These are phyloP conservation scores for Inga oerstediana DNA, from an alignment of 306 rosid genomes.

Conservation along the genomic window DNA sequence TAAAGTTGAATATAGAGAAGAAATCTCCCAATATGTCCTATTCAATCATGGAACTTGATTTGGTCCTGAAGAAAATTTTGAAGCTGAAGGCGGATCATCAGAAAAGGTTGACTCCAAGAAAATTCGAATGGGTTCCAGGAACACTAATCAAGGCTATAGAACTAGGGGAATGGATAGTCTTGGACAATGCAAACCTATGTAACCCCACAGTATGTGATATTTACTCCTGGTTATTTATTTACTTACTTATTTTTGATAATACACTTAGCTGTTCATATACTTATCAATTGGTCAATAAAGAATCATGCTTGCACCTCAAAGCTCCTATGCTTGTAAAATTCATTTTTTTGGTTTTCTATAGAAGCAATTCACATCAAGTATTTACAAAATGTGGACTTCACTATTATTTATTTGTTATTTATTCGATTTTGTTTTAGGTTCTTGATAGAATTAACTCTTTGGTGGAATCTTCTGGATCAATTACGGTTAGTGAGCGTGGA, in stretches of 20 bases:
- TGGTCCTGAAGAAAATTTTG: constrained; percentile 48
- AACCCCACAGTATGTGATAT: constrained; percentile 77
- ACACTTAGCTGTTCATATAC: neutral
- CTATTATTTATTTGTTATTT: neutral
- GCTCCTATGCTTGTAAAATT: neutral
- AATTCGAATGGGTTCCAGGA: constrained; percentile 94
- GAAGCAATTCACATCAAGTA: neutral
- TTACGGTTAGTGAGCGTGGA: constrained; percentile 86
- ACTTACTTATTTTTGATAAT: neutral
- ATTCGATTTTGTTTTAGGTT: constrained; percentile 52
- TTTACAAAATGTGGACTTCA: neutral
- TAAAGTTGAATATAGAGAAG: constrained; percentile 46
- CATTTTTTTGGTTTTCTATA: neutral
- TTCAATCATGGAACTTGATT: constrained; percentile 58
- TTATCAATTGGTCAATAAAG: neutral
- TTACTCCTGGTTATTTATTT: neutral
- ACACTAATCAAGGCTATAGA: constrained; percentile 81
- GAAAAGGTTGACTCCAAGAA: constrained; percentile 55
- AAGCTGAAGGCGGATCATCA: constrained; percentile 62
- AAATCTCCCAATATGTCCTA: constrained; percentile 41
- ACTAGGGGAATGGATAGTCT: constrained; percentile 90
- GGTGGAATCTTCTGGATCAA: constrained; percentile 88
- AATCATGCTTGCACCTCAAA: constrained; percentile 9
- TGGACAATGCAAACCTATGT: constrained; percentile 94
- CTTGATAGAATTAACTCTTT: constrained; percentile 96